Percentiles rank a stretch among this genome's conserved stretches.
These are phyloP conservation scores for Castanea mollissima DNA, from an alignment of 306 rosid species.

Conservation along the genomic window DNA sequence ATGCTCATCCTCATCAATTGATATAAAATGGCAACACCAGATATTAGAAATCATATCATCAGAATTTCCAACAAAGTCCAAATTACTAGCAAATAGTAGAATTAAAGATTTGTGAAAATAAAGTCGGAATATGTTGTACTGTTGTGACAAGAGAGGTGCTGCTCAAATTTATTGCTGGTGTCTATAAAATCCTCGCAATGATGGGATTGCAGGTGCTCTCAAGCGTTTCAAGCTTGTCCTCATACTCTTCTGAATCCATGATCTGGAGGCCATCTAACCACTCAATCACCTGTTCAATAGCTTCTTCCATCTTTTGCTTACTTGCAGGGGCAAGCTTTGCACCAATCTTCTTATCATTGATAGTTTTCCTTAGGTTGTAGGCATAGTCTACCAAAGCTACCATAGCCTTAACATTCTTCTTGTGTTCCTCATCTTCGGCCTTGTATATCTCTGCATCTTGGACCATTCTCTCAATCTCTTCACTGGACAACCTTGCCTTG, in stretches of 20 bases:
- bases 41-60: too few species aligned
- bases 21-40: too few species aligned
- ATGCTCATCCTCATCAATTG: too few species aligned
- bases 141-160: too few species aligned
- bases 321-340: neutral
- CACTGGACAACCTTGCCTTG: constrained; percentile 8
- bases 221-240: constrained; percentile 3
- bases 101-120: too few species aligned
- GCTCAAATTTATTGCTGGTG: too few species aligned
- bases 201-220: constrained; percentile 26
- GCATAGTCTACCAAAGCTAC: constrained; percentile 15
- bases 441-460: constrained; percentile 13
- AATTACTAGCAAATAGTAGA: too few species aligned
- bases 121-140: too few species aligned
- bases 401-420: constrained; percentile 7
- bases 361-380: constrained; percentile 11
- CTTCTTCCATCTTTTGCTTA: constrained; percentile 19
- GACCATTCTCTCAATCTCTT: constrained; percentile 20
- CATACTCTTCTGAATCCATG: constrained; percentile 6
- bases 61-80: too few species aligned
- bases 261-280: constrained; percentile 23
- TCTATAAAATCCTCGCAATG: neutral
- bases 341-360: constrained; percentile 12
- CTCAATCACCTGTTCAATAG: constrained; percentile 14
- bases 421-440: constrained; percentile 24